These are phyloP conservation scores for Claviceps capensis DNA, from an alignment of 2,329 filamentous ascomycete species.

Conservation along the genomic window DNA sequence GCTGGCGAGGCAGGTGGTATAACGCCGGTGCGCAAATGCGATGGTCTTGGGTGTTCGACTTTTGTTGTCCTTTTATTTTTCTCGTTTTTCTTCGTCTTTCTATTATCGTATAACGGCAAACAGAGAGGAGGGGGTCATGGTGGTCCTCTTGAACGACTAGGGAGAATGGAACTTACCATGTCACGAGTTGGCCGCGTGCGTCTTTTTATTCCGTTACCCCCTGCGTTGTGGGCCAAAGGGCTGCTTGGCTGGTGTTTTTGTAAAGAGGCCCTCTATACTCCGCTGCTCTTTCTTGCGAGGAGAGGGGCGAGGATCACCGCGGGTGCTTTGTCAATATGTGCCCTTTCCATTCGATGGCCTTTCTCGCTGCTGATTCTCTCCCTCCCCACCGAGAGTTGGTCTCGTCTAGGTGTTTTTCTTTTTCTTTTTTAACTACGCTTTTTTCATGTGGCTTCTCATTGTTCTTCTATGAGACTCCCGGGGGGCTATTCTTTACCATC, in stretches of 20 bases:
- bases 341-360: neutral
- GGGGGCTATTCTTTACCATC: neutral
- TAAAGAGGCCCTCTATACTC: neutral
- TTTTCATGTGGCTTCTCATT: slow-evolving; percentile 12
- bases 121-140: slow-evolving; percentile 15
- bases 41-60: slow-evolving; percentile 15
- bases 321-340: neutral
- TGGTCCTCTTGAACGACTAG: slow-evolving; percentile 7
- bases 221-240: slow-evolving; percentile 4
- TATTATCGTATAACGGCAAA: slow-evolving; percentile 11
- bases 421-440: neutral
- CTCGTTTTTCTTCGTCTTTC: slow-evolving; percentile 8
- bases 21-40: slow-evolving; percentile 19
- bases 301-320: neutral
- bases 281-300: neutral
- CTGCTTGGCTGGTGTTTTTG: neutral
- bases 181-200: slow-evolving; percentile 5
- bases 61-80: slow-evolving; percentile 15
- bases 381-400: neutral
- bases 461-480: slow-evolving; percentile 8
- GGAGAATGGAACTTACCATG: slow-evolving; percentile 6
- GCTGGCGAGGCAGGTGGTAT: slow-evolving; percentile 20
- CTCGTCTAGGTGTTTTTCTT: neutral
- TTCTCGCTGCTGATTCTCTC: slow-evolving; percentile 2
- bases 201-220: slow-evolving; percentile 4